These are phyloP conservation scores for Pyrenochaeta sp. DNA, from an alignment of 2,329 filamentous ascomycete genomes.

Conservation along the genomic window DNA sequence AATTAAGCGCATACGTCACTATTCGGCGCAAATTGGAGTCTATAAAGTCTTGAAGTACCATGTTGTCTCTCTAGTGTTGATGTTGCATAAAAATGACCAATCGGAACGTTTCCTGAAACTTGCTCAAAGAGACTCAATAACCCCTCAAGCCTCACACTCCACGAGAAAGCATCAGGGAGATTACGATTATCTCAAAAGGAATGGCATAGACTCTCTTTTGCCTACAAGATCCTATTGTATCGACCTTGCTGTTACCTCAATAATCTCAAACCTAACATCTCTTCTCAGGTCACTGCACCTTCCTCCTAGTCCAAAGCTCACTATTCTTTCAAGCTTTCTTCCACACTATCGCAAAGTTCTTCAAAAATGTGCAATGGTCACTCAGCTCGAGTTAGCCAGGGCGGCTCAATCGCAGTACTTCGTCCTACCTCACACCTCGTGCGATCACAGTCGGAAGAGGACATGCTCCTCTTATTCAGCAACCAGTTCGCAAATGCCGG, in stretches of 20 bases:
- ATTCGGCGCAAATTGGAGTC: not conserved
- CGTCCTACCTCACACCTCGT: conserved; percentile 22
- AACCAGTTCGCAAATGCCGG: conserved; percentile 30
- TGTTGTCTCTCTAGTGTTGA: conserved; percentile 21
- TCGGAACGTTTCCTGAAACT: conserved; percentile 44
- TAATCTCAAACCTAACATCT: not conserved
- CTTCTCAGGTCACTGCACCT: not conserved
- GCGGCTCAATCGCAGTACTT: conserved; percentile 48
- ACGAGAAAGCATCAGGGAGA: not conserved
- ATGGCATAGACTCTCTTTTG: not conserved
- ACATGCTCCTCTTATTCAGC: conserved; percentile 40
- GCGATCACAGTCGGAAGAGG: conserved; percentile 17
- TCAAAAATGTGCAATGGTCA: conserved; percentile 40
- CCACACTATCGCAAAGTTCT: not conserved
- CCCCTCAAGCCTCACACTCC: conserved; percentile 22
- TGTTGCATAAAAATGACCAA: conserved; percentile 25
- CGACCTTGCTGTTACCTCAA: too few species aligned
- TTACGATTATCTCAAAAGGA: not conserved
- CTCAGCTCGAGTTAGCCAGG: conserved; percentile 41
- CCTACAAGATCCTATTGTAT: not conserved
- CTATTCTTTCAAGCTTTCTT: not conserved
- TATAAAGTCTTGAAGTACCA: conserved; percentile 23
- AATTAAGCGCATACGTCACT: not conserved
- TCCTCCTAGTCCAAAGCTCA: not conserved
- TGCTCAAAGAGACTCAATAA: conserved; percentile 48